Conservation (phyloP, 805 yeast genomes). For the Candida caryicola region DNA sequence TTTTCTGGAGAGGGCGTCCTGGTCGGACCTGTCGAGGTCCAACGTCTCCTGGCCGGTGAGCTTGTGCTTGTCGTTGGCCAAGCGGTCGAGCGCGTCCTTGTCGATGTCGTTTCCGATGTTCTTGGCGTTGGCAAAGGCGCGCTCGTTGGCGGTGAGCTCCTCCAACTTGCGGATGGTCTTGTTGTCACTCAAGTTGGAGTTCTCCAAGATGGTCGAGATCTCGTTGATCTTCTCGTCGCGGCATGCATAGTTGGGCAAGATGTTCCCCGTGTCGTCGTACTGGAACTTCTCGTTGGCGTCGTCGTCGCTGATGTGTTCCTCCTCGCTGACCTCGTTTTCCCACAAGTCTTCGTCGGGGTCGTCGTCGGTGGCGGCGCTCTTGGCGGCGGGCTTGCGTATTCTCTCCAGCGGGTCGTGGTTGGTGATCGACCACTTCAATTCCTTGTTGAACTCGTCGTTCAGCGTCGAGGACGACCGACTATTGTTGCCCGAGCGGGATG, state of each 20-base stretch:
- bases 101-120: constrained; percentile 39
- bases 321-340: constrained; percentile 48
- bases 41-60: constrained; percentile 43
- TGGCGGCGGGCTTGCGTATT: constrained; percentile 1
- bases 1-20: constrained; percentile 46
- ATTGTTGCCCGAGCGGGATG: constrained; percentile 25
- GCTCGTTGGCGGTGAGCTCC: constrained; percentile 54
- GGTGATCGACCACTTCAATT: constrained; percentile 62
- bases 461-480: constrained; percentile 35
- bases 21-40: constrained; percentile 43
- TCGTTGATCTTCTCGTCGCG: constrained; percentile 41
- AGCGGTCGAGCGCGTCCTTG: constrained; percentile 28
- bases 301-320: constrained; percentile 59
- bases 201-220: constrained; percentile 34
- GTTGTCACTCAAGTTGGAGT: constrained; percentile 43
- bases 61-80: constrained; percentile 36
- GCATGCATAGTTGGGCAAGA: constrained; percentile 56
- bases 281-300: constrained; percentile 56
- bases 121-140: constrained; percentile 58
- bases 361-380: constrained; percentile 12
- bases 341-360: constrained; percentile 15
- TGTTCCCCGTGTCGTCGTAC: constrained; percentile 57
- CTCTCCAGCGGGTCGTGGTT: constrained; percentile 75
- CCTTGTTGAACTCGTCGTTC: constrained; percentile 39
- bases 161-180: constrained; percentile 50